Conservation (phyloP, 345 rosid species). For the Syzygium oleosum region DNA sequence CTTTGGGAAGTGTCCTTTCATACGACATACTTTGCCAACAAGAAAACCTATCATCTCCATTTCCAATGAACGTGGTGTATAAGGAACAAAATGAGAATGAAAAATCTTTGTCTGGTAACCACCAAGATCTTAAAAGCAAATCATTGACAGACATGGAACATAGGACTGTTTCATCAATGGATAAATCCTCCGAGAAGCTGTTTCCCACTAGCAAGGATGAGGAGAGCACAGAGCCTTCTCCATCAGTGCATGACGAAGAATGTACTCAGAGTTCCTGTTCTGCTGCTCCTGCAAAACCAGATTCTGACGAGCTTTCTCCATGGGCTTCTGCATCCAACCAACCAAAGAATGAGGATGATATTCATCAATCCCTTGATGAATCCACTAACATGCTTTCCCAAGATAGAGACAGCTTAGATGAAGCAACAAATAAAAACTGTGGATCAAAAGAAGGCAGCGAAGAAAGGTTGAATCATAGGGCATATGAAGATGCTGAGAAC, state of each 20-base stretch:
- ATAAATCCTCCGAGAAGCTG: neutral
- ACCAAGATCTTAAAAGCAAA: neutral
- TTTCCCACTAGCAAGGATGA: conserved; percentile 15
- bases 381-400: conserved; percentile 9
- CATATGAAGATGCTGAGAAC: conserved; percentile 10
- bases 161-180: neutral
- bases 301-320: conserved; percentile 7
- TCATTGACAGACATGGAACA: conserved; percentile 11
- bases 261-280: conserved; percentile 17
- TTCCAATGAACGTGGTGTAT: conserved; percentile 71
- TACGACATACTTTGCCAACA: conserved; percentile 98
- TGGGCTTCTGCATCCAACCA: conserved; percentile 12
- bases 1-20: conserved; percentile 96
- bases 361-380: conserved; percentile 10
- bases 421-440: conserved; percentile 10
- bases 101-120: neutral
- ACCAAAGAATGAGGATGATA: conserved; percentile 19
- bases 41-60: conserved; percentile 68
- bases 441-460: conserved; percentile 9
- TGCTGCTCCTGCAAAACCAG: conserved; percentile 14
- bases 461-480: conserved; percentile 21
- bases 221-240: conserved; percentile 13
- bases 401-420: conserved; percentile 17
- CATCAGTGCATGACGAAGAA: conserved; percentile 12
- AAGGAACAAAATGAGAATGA: conserved; percentile 19